These are phyloP conservation scores for Eucalyptus dawsonii DNA, from an alignment of 345 rosid genomes.

Conservation along the genomic window DNA sequence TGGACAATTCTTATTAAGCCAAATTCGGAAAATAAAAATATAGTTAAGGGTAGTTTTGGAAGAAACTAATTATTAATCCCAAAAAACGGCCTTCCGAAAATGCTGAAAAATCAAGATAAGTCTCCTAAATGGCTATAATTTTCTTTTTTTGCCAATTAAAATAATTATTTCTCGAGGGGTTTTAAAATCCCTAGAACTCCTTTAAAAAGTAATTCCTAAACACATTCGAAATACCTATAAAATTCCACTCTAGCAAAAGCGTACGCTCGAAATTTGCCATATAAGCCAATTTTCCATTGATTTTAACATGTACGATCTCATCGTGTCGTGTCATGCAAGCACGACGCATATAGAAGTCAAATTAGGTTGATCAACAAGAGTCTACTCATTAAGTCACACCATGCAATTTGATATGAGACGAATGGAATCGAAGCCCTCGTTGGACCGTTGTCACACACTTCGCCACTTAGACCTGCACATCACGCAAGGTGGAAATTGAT, in stretches of 20 bases:
- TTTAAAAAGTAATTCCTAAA: neutral
- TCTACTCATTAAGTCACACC: neutral
- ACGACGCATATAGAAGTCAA: fast-evolving
- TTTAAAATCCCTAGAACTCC: neutral
- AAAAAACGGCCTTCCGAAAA: neutral
- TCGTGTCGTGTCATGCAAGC: neutral
- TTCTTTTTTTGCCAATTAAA: neutral
- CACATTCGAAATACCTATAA: fast-evolving
- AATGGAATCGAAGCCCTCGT: neutral
- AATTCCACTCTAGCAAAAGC: neutral
- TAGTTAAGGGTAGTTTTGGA: neutral
- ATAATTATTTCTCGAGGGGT: neutral
- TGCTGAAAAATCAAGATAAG: neutral
- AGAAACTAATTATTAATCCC: neutral
- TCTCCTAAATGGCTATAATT: neutral
- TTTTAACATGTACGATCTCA: neutral
- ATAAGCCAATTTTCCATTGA: neutral
- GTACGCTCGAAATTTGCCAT: neutral
- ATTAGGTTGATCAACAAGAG: neutral
- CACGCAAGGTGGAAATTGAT: neutral
- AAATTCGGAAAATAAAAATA: neutral
- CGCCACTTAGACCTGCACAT: neutral
- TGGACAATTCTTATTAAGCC: neutral
- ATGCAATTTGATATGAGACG: neutral
- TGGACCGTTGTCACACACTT: neutral